These are phyloP conservation scores for Neurospora cerealis DNA, from an alignment of 495 filamentous ascomycete genomes.

Conservation along the genomic window DNA sequence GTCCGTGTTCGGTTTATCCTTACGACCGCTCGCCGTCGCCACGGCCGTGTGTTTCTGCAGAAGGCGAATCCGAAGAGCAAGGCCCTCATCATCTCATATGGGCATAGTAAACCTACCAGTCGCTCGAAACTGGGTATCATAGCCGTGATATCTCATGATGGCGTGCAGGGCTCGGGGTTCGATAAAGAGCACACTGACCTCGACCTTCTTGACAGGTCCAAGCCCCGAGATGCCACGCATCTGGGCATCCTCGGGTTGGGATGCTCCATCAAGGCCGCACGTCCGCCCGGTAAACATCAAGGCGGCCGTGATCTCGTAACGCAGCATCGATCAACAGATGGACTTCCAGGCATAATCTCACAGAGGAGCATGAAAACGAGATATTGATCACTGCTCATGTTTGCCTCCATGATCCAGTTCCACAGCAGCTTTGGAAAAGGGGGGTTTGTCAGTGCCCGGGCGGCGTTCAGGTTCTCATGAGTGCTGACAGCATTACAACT, in stretches of 20 bases:
- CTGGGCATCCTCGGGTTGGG: neutral
- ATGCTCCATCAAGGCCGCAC: neutral
- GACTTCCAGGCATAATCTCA: neutral
- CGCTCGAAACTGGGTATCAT: neutral
- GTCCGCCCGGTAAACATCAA: neutral
- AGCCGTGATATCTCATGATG: neutral
- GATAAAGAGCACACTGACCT: neutral
- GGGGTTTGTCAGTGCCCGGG: neutral
- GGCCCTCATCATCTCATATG: neutral
- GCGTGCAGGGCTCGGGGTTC: neutral
- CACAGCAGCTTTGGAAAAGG: neutral
- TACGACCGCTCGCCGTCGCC: neutral
- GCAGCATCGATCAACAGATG: neutral
- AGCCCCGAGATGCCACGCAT: neutral
- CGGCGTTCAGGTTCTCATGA: neutral
- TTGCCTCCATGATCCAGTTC: neutral
- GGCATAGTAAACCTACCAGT: neutral
- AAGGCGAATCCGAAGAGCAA: neutral
- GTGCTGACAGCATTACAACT: neutral
- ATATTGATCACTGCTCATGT: neutral
- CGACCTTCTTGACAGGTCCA: neutral
- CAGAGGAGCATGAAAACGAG: neutral
- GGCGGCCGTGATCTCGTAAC: neutral
- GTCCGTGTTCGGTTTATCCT: neutral
- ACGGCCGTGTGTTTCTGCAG: neutral